Conservation (phyloP, 345 rosid species). For the Atalantia buxifolia region DNA sequence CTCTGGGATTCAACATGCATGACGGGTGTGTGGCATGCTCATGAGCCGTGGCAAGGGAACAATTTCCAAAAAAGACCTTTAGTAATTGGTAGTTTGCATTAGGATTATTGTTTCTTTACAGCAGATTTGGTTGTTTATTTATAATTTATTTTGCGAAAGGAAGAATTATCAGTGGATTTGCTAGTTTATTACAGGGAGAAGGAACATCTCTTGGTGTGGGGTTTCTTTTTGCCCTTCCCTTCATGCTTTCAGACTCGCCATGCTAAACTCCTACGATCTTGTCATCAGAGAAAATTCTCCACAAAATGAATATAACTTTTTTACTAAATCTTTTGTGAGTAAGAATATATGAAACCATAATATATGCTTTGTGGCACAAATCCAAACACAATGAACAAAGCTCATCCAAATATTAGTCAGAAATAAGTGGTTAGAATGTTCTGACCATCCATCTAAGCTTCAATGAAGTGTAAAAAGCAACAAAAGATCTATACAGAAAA, state of each 20-base stretch:
- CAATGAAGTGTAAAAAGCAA: neutral
- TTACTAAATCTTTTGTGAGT: neutral
- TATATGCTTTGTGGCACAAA: neutral
- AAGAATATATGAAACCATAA: neutral
- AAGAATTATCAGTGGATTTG: neutral
- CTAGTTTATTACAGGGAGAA: neutral
- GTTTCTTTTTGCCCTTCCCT: neutral
- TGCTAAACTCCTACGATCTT: neutral
- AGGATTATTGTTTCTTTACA: neutral
- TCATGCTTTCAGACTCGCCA: too few relatives aligned
- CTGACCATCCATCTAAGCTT: neutral
- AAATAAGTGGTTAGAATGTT: neutral
- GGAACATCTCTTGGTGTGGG: neutral
- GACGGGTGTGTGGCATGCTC: neutral
- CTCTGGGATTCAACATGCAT: neutral
- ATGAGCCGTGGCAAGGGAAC: neutral
- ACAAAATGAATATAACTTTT: neutral
- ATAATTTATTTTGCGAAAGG: neutral
- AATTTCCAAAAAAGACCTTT: neutral
- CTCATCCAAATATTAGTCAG: neutral
- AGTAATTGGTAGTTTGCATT: neutral
- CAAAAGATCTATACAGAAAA: neutral
- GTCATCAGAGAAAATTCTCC: neutral
- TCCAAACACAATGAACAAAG: neutral
- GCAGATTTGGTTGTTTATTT: neutral